Evolutionary conservation across 306 rosid species (phyloP).

Genomic region (Castanea mollissima): DNA sequence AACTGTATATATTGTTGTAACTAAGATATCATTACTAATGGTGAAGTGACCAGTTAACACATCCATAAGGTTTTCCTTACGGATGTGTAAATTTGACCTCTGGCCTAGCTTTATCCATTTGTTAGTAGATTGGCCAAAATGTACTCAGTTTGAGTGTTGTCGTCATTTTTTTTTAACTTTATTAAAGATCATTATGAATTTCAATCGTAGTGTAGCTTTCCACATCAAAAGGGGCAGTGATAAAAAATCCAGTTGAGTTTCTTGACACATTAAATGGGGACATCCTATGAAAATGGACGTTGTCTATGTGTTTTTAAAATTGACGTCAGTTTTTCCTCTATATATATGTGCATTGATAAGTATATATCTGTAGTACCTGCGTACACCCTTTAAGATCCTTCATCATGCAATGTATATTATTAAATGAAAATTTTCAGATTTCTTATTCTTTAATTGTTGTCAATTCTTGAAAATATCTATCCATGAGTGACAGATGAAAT

Average conservation of each 20-base stretch:
- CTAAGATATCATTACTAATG: neutral
- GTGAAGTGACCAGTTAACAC: neutral
- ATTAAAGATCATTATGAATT: neutral
- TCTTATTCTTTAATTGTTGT: neutral
- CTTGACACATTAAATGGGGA: no score
- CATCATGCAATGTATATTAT: neutral
- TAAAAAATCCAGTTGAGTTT: neutral
- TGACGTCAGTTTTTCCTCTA: no score
- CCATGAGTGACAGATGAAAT: neutral
- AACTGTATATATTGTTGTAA: neutral
- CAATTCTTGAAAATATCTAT: neutral
- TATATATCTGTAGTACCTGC: neutral
- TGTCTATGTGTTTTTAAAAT: no score
- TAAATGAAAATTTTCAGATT: neutral
- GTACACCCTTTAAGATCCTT: neutral
- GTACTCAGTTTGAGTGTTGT: neutral
- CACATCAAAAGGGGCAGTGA: no score
- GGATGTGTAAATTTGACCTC: neutral
- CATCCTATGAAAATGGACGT: no score
- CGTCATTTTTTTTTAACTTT: neutral
- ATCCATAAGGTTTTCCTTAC: neutral
- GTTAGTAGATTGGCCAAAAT: neutral
- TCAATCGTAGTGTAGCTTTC: no score
- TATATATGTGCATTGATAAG: neutral
- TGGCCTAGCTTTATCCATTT: neutral